Conservation (phyloP, 2,329 filamentous ascomycete species). For the Chaetothyriales sp. region DNA sequence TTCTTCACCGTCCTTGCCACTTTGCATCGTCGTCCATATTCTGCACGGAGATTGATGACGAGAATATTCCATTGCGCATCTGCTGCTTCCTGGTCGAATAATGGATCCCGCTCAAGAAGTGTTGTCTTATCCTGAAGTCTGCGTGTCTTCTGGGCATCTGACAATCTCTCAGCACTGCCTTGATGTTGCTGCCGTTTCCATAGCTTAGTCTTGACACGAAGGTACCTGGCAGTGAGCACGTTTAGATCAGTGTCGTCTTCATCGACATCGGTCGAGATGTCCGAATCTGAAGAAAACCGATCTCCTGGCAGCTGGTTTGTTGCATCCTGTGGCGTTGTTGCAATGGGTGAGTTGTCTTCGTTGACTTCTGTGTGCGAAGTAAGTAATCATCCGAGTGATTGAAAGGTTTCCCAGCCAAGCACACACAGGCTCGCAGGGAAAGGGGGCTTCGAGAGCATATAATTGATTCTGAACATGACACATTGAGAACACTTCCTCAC, state of each 20-base stretch:
- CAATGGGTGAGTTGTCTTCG: background rate
- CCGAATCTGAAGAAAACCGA: conserved; percentile 2
- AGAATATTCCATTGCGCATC: conserved; percentile 52
- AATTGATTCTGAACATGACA: background rate
- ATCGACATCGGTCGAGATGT: conserved; percentile 5
- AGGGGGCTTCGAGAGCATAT: background rate
- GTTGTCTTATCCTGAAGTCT: conserved; percentile 57
- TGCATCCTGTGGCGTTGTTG: conserved; percentile 5
- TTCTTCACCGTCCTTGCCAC: conserved; percentile 5
- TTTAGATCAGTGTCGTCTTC: conserved; percentile 38
- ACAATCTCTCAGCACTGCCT: conserved; percentile 17
- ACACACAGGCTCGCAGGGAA: background rate
- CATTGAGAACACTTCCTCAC: background rate
- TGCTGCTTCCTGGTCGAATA: conserved; percentile 57
- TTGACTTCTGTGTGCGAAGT: background rate
- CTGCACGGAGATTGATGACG: conserved; percentile 45
- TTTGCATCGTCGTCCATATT: conserved; percentile 27
- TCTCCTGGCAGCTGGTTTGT: conserved; percentile 4
- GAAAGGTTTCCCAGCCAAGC: too few species aligned
- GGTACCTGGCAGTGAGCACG: conserved; percentile 58
- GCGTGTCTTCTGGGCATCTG: conserved; percentile 20
- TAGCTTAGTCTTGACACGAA: conserved; percentile 59
- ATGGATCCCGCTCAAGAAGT: conserved; percentile 61
- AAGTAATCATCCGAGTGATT: background rate
- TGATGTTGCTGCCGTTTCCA: conserved; percentile 43